Conservation (phyloP, 164 flowering plant genomes). For the Cinnamomum chago region DNA sequence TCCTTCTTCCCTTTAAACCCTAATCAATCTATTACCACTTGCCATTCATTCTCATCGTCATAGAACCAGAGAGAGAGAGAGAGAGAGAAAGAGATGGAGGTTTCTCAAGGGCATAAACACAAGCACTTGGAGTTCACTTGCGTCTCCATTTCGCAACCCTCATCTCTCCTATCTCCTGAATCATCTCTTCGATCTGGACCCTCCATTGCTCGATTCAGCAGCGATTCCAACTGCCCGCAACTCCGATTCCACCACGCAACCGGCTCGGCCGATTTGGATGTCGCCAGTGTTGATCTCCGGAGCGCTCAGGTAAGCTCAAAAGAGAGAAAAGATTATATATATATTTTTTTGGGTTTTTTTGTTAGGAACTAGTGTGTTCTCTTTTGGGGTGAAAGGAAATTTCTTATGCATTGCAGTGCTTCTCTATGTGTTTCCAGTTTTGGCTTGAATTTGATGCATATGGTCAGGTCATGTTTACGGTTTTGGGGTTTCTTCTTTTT, state of each 20-base stretch:
- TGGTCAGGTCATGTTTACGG: too few species aligned
- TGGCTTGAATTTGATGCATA: too few species aligned
- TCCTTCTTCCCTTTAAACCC: too few species aligned
- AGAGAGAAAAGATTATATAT: neutral
- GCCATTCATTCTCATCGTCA: neutral
- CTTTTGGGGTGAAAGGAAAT: neutral
- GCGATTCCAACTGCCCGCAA: slow-evolving; percentile 33
- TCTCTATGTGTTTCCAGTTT: neutral
- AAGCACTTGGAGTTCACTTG: slow-evolving; percentile 40
- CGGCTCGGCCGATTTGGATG: slow-evolving; percentile 17
- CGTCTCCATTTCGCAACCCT: slow-evolving; percentile 45
- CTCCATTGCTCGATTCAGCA: slow-evolving; percentile 44
- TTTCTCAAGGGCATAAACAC: slow-evolving; percentile 28
- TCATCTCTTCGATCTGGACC: slow-evolving; percentile 14
- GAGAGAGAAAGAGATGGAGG: slow-evolving; percentile 34
- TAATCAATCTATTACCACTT: neutral
- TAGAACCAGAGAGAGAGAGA: neutral
- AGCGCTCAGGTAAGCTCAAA: slow-evolving; percentile 41
- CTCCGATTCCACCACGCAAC: slow-evolving; percentile 42
- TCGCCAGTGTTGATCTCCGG: slow-evolving; percentile 37
- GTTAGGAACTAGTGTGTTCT: neutral
- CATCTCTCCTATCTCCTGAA: slow-evolving; percentile 26
- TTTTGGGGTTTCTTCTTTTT: too few species aligned
- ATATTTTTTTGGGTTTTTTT: neutral
- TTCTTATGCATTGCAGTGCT: neutral